Evolutionary conservation across 495 filamentous ascomycete genomes (phyloP), one percentile per base, ranked within the genome.

Genomic region (Podospora fimiseda): DNA sequence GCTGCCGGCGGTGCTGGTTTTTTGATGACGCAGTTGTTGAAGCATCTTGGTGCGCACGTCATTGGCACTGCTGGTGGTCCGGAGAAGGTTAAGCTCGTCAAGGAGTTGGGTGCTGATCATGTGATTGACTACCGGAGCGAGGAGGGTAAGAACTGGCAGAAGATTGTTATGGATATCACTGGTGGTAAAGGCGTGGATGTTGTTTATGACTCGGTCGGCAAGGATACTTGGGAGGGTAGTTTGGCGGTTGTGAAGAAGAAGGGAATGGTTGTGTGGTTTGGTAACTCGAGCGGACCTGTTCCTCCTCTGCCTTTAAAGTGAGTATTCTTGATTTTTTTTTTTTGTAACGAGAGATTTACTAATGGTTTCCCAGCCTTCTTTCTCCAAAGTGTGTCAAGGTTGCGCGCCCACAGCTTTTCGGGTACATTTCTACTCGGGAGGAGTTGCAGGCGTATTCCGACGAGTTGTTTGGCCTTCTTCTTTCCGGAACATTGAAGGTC

Each of bases 131-230:
- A 87, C 60, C 71, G 69, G 49, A 73, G 75, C 14, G 85, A 88
- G 53, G 80, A 86, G 55, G n/a, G n/a, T n/a, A n/a, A n/a, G n/a
- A n/a, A n/a, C n/a, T n/a, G n/a, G n/a, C n/a, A n/a, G n/a, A n/a
- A n/a, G n/a, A 83, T 88, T 60, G 76, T 82, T 19, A 79, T 77
- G 63, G 83, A 90, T 61, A 80, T 86, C 39, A 93, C 89, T 1
- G 72, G 69, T 13, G 82, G 84, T 1, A 62, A 78, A 43, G 93
- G 93, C 9, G 87, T 89, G 2, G 74, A 74, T 53, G 90, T 85
- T 9, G 84, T 96, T 9, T 96, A 91, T 68, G 93, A 98, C 67
- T 85, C 87, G 16, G 89, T 96, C 15, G 93, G 93, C 8, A 86
- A 86, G 73, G 75, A 78, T 48, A 96, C 93, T 0, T 96, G 95